A percentile compares a stretch with the other conserved stretches of the same genome.
Evolutionary conservation across 345 rosid genomes (phyloP).

Genomic region (Aegle marmelos): DNA sequence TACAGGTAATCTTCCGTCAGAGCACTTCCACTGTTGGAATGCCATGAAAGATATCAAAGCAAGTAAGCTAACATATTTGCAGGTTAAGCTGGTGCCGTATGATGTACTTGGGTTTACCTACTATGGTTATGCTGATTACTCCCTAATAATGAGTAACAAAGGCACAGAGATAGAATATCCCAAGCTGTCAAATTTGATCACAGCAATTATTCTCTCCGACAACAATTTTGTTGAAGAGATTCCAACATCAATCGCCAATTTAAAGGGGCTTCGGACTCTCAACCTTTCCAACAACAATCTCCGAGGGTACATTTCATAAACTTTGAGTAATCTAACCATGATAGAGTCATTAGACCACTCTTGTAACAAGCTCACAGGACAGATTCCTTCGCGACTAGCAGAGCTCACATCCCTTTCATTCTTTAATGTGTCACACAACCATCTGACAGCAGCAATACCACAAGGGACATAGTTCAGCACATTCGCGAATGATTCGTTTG

Average conservation of each 20-base stretch:
- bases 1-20: neutral
- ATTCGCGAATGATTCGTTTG: neutral
- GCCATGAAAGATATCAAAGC: neutral
- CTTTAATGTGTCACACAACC: neutral
- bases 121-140: neutral
- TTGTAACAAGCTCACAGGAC: neutral
- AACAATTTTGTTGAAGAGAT: neutral
- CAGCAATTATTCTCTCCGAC: neutral
- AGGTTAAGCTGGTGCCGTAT: rapidly evolving
- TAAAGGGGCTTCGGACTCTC: neutral
- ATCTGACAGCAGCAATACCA: neutral
- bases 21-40: neutral
- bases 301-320: neutral
- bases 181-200: neutral
- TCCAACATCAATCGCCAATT: neutral
- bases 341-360: neutral
- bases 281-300: neutral
- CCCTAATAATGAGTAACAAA: neutral
- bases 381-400: neutral
- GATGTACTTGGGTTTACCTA: no score
- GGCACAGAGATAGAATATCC: neutral
- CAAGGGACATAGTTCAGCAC: neutral
- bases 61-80: neutral
- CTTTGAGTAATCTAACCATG: neutral
- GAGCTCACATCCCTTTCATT: neutral